Base-by-base conservation (phyloP, 2,329 filamentous ascomycete genomes). In the Hirsutella thompsonii region DNA sequence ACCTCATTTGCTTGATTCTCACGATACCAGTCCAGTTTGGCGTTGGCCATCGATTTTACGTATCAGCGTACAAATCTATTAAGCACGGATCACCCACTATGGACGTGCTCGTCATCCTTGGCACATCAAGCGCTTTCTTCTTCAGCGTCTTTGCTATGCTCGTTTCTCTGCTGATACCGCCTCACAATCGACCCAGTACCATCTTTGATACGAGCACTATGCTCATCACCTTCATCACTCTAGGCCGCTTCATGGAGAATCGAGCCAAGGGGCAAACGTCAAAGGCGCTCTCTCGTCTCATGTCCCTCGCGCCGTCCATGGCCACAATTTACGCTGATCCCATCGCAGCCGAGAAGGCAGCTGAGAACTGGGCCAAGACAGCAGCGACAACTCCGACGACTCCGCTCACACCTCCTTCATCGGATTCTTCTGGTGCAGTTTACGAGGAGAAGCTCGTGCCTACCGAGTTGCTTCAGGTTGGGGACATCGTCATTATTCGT, bases 151-250 rank as follows among this genome's bases (percentile, higher is more conserved):
- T 85, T 37, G 77, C 87, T 14, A 95, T 98, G 87, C 41, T 81
- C 4, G 79, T 96, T 14, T 93, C 88, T 0, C 58, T 96, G 18
- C 49, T 84, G 13, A 69, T 76, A n/a, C 67, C 76, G 19, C 84
- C 87, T 6, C 87, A 96, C 56, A 75, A 72, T 2, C 76, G 85
- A 37, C 92, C 92, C 1, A 81, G 78, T 47, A 95, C 88, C 2
- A 83, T 95, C 14, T 98, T 98, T 53, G 92, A 98, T 56, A 98
- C 92, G 1, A 95, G 89, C 62, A 94, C 88, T 19, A 98, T 96
- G 92, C 72, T 98, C 39, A 89, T 98, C 59, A 94, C 88, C 0
- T 96, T 98, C 57, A 87, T 95, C 59, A 88, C 83, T 1, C 66
- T 98, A 3, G 87, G 92, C 4, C 81, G 92, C 29, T 98, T 83